A percentile compares a stretch with the other conserved stretches of the same genome.
Evolutionary conservation across 441 rosid species (phyloP).

Genomic region (Syzygium malaccense): DNA sequence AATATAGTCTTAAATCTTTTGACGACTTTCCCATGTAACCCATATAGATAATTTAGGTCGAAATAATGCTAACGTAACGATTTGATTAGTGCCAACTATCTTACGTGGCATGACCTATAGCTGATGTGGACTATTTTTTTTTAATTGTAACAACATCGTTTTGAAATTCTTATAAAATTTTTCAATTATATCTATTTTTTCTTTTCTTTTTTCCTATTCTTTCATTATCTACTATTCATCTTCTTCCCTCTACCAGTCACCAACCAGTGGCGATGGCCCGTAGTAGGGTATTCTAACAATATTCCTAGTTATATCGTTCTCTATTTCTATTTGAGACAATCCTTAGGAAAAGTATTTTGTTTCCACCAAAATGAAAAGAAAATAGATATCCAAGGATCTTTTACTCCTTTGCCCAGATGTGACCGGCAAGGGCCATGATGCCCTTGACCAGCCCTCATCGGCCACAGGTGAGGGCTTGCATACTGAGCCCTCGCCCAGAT

Average conservation of each 20-base stretch:
- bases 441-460: background rate
- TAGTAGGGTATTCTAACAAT: too few relatives aligned
- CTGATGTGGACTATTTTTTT: background rate
- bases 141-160: background rate
- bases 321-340: too few relatives aligned
- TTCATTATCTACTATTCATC: background rate
- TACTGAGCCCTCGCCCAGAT: background rate
- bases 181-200: background rate
- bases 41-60: background rate
- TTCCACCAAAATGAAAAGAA: too few relatives aligned
- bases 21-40: background rate
- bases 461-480: background rate
- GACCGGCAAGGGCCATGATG: accelerated
- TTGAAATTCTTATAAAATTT: background rate
- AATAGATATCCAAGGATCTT: too few relatives aligned
- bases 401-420: accelerated
- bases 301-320: too few relatives aligned
- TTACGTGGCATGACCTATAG: background rate
- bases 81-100: accelerated
- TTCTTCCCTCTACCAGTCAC: background rate
- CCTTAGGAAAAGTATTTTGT: too few relatives aligned
- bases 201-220: background rate
- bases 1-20: background rate
- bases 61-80: accelerated
- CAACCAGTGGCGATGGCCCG: accelerated